These are phyloP conservation scores for Golubevia sp. DNA, from an alignment of 1,284 basidiomycete genomes.

Conservation along the genomic window DNA sequence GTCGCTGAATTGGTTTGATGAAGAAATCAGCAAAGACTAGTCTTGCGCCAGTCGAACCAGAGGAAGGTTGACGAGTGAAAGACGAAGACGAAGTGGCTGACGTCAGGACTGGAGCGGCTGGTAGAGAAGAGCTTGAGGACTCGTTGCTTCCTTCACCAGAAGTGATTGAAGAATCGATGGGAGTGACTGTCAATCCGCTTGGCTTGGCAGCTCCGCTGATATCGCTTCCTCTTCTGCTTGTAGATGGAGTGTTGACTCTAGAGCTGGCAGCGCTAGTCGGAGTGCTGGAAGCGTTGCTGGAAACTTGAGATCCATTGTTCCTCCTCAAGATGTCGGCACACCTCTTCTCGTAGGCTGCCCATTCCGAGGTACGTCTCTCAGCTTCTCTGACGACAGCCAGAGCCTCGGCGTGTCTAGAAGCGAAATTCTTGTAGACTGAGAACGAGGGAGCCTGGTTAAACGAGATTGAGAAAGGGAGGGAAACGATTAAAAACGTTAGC, in stretches of 20 bases:
- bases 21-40: conserved; percentile 54
- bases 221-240: neutral
- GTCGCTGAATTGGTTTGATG: conserved; percentile 58
- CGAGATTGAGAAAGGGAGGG: conserved; percentile 1
- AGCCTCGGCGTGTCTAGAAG: conserved; percentile 54
- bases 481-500: conserved; percentile 3
- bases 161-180: neutral
- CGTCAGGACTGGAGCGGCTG: neutral
- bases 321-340: conserved; percentile 39
- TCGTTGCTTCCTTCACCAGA: neutral
- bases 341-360: conserved; percentile 45
- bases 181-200: neutral
- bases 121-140: neutral
- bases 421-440: conserved; percentile 46
- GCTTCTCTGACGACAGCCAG: conserved; percentile 47
- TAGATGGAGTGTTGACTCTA: neutral
- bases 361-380: conserved; percentile 48
- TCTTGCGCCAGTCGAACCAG: neutral
- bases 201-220: neutral
- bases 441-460: conserved; percentile 30
- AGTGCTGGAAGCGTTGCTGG: no score
- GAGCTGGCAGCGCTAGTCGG: neutral
- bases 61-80: neutral
- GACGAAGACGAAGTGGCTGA: neutral
- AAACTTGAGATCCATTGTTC: conserved; percentile 1